Base-by-base conservation (phyloP, 176 grass and related monocot species). In the Microstegium vimineum region DNA sequence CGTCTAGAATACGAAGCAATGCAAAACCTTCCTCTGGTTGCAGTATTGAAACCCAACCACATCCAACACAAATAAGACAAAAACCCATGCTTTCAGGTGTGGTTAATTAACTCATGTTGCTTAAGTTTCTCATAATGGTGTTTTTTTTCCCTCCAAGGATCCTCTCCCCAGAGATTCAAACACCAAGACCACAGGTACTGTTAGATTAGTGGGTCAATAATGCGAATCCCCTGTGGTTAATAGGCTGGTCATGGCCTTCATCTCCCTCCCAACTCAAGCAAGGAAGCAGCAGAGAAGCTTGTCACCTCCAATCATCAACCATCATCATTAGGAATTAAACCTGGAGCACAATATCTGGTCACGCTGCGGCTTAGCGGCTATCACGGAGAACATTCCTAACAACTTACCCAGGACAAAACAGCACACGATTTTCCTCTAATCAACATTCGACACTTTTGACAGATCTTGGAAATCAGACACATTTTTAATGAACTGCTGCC, bases 21-120 rank as follows among this genome's bases (percentile, higher is more conserved):
- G 5, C 35, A 37, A 37, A 37, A 37, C 35, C 35, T n/a, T n/a
- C n/a, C n/a, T n/a, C n/a, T n/a, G n/a, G n/a, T 45, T 45, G 42
- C 9, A 2, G 9, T 10, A 10, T 9, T 8, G 2, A 1, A 35
- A 40, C 61, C 46, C 61, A 38, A 38, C 81, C 67, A 73, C 72
- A 79, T 83, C 80, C 62, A 36, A 35, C 80, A 83, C 27, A 37
- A 16, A 13, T 49, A 33, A 38, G 76, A 89, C 87, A 84, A 89
- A 74, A 56, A 22, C 1, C 0, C 49, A 52, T 18, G 18, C 49
- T 22, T 52, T n/a, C n/a, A n/a, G 49, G 49, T 46, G 10, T 46
- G 14, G 43, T 46, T 15, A 46, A 46, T 3, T 46, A 15, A 16
- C 4, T 49, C 45, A 1, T 10, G 5, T 52, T 52, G 49, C 16